phyloP scores from a whole-genome alignment of 345 rosid genomes.

The Raphanus raphanistrum region DNA sequence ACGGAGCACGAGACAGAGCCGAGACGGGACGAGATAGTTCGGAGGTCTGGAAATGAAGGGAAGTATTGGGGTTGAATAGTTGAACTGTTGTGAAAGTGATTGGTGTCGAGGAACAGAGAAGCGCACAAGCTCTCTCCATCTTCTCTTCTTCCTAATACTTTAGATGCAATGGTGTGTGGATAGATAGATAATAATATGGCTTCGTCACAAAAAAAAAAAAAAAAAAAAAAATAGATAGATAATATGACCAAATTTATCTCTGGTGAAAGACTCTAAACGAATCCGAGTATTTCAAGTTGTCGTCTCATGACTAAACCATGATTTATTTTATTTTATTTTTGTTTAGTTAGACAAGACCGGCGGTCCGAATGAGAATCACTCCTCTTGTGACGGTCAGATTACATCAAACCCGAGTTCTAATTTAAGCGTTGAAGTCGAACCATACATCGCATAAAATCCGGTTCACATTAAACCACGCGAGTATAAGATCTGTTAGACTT shows the following conservation, averaged over 20 bases:
- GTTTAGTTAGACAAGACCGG: background rate
- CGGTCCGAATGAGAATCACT: background rate
- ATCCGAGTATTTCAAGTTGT: background rate
- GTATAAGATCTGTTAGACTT: background rate
- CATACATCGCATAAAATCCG: background rate
- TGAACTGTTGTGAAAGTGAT: conserved; percentile 31
- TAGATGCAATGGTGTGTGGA: background rate
- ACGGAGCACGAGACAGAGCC: conserved; percentile 30
- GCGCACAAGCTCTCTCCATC: conserved; percentile 46
- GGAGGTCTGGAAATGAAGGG: conserved; percentile 5
- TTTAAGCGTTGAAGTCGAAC: background rate
- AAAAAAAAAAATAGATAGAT: background rate
- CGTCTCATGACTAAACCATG: background rate
- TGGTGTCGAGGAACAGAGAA: conserved; percentile 48
- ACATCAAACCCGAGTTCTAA: background rate
- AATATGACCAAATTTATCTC: background rate
- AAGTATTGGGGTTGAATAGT: conserved; percentile 1
- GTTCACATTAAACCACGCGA: background rate
- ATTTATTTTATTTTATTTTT: background rate
- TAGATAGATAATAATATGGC: no score
- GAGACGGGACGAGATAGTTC: conserved; percentile 20
- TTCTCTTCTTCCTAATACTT: conserved; percentile 14
- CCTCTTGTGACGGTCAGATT: background rate
- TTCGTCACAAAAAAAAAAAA: no score
- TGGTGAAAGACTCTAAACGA: background rate